A percentile compares a stretch with the other conserved stretches of the same genome.
phyloP scores from a whole-genome alignment of 345 rosid genomes.

The Populus nigra region DNA sequence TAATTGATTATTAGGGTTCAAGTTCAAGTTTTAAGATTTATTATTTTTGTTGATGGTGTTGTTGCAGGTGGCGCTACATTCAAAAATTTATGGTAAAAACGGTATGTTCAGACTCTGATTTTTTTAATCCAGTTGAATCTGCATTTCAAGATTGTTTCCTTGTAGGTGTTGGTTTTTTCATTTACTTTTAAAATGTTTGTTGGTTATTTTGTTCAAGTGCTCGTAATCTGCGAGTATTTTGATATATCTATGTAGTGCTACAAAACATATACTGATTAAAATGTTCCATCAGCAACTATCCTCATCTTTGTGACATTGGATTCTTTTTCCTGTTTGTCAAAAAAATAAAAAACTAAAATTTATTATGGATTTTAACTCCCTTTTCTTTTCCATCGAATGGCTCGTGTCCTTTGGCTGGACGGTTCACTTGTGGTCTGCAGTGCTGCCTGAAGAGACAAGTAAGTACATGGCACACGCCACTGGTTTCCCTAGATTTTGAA shows the following conservation, averaged over 20 bases:
- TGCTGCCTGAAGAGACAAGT: conserved; percentile 90
- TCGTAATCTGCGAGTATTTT: neutral
- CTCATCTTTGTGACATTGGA: neutral
- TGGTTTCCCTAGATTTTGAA: neutral
- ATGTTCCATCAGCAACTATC: neutral
- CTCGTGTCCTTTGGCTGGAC: conserved; percentile 38
- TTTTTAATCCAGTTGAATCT: neutral
- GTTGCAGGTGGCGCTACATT: conserved; percentile 67
- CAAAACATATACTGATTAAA: neutral
- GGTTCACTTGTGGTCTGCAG: conserved; percentile 50
- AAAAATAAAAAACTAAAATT: neutral
- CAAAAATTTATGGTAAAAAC: conserved; percentile 61
- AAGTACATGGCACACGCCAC: conserved; percentile 36
- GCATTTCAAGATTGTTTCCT: neutral
- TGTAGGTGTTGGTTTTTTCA: no score
- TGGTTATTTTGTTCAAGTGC: neutral
- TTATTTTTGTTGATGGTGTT: neutral
- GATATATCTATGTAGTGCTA: neutral
- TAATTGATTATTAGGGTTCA: neutral
- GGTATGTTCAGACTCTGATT: conserved; percentile 39
- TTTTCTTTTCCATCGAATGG: conserved; percentile 19
- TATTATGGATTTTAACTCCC: neutral
- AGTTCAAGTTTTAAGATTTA: neutral
- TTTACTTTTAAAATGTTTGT: neutral
- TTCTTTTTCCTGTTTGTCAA: neutral